Evolutionary conservation across 2,329 filamentous ascomycete species (phyloP), one percentile per base, ranked within the genome.

Genomic region (Clonostachys solani): DNA sequence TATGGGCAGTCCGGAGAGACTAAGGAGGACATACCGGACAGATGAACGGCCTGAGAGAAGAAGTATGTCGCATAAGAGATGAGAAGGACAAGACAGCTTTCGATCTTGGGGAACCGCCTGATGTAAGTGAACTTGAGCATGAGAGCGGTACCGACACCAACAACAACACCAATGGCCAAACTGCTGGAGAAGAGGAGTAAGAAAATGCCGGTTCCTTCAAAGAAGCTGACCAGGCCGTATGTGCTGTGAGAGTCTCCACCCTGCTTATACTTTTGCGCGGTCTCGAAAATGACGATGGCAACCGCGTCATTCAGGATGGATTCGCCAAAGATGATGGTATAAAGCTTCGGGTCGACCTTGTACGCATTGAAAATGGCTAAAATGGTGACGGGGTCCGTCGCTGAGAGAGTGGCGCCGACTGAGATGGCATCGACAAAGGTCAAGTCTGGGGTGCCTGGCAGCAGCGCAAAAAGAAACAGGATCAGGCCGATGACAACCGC

Each of bases 331-430:
- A 99, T 99, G 64, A 99, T 85, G 33, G 94, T 99, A 71, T 99
- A 99, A 16, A 99, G 80, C 70, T 97, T 97, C 4, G 94, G 94
- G 60, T 99, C 94, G 58, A 99, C 94, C 70, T 97, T 97, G 80
- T 97, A 99, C 2, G 94, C 88, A 67, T 96, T 97, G 80, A 99
- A 99, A 57, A 99, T 99, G 64, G 94, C 94, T 46, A 99, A 76
- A 58, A 99, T 97, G 0, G 94, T 99, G 49, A 99, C 92, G 0
- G 94, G 94, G 62, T 99, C 94, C 2, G 94, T 99, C 50, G 94
- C 94, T 3, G 94, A 97, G 33, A 99, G 80, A 0, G 94, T 99
- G 41, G 94, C 94, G 58, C 94, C 94, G 40, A 99, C 90, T 1
- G 92, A 95, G 64, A 99, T 94, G 54, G 94, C 94, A 63, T 99